Evolutionary conservation across 192 early-diverging fungal species (phyloP).

Genomic region (Entomortierella beljakovae): DNA sequence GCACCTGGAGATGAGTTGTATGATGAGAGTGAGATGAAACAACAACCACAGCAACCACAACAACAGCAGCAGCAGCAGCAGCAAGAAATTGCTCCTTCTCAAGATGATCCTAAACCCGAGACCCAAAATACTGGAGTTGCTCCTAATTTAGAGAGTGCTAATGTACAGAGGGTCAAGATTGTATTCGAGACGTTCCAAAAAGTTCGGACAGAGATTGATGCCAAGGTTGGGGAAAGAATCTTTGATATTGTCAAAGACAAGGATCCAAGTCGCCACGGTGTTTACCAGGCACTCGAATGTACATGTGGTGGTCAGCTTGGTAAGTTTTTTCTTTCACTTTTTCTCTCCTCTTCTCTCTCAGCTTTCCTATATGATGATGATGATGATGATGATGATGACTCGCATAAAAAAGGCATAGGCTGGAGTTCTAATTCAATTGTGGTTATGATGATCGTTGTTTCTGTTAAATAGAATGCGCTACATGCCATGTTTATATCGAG

Average conservation of each 20-base stretch:
- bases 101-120: slow-evolving; percentile 18
- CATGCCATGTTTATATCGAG: slow-evolving; percentile 70
- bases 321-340: slow-evolving; percentile 4
- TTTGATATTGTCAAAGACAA: slow-evolving; percentile 61
- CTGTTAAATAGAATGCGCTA: slow-evolving; percentile 61
- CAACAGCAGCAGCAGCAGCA: too few relatives aligned
- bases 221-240: slow-evolving; percentile 50
- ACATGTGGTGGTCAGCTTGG: slow-evolving; percentile 66
- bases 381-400: too few relatives aligned
- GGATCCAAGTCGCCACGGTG: slow-evolving; percentile 58
- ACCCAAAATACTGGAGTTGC: neutral
- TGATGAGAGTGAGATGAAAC: slow-evolving; percentile 45
- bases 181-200: slow-evolving; percentile 56
- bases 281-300: slow-evolving; percentile 61
- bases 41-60: too few relatives aligned
- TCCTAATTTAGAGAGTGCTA: neutral
- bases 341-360: neutral
- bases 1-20: slow-evolving; percentile 41
- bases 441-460: too few relatives aligned
- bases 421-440: too few relatives aligned
- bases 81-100: slow-evolving; percentile 24
- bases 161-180: slow-evolving; percentile 45
- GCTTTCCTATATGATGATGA: too few relatives aligned
- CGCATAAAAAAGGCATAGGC: too few relatives aligned
- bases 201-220: slow-evolving; percentile 56